Percentiles rank a stretch among this genome's conserved stretches.
Conservation (phyloP, 768 basidiomycete species). For the Suillus discolor region DNA sequence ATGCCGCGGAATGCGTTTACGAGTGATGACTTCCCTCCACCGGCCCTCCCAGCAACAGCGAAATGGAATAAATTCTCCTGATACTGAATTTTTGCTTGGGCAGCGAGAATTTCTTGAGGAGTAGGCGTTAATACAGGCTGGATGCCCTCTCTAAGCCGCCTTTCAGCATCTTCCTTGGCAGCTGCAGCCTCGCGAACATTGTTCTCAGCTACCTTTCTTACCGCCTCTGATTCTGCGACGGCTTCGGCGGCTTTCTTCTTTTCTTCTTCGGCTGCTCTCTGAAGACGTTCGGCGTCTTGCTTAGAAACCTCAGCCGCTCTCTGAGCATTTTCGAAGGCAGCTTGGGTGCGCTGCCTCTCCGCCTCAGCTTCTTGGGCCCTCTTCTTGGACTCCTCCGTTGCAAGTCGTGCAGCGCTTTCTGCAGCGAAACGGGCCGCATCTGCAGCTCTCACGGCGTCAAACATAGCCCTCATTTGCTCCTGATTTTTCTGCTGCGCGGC, state of each 20-base stretch:
- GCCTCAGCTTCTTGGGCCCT: neutral
- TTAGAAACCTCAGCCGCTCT: neutral
- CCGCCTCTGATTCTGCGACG: neutral
- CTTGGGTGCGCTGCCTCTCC: neutral
- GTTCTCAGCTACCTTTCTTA: neutral
- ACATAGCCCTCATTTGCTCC: neutral
- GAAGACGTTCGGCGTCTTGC: constrained; percentile 3
- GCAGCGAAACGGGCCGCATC: neutral
- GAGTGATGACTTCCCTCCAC: constrained; percentile 33
- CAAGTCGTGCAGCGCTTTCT: constrained; percentile 1
- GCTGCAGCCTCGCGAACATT: constrained; percentile 2
- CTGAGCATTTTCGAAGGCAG: neutral
- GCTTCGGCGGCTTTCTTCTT: constrained; percentile 5
- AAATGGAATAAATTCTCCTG: constrained; percentile 27
- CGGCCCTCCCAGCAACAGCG: constrained; percentile 28
- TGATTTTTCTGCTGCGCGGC: neutral
- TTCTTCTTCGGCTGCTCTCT: constrained; percentile 10
- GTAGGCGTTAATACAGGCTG: constrained; percentile 21
- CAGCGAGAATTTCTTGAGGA: constrained; percentile 14
- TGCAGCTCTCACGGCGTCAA: constrained; percentile 7
- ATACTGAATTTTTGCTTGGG: constrained; percentile 12
- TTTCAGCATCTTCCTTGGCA: constrained; percentile 12
- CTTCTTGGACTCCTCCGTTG: neutral
- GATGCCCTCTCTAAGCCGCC: constrained; percentile 14
- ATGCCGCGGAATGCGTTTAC: constrained; percentile 33